Conservation (phyloP, 257 asterid species). For the Solanum rostratum region DNA sequence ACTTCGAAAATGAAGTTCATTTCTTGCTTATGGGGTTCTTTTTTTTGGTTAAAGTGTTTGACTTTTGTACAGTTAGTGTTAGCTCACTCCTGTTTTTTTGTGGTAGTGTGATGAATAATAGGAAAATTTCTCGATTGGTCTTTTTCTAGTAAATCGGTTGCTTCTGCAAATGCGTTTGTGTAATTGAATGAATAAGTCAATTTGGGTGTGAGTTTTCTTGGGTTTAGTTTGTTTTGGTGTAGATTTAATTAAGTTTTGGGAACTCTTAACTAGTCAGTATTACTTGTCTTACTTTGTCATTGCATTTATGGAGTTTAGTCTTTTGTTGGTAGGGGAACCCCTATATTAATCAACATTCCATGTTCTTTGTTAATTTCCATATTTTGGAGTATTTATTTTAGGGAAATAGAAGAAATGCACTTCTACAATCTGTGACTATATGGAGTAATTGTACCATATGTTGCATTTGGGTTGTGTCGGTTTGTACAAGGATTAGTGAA, state of each 20-base stretch:
- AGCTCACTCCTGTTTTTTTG: neutral
- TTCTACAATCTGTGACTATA: neutral
- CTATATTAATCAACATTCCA: neutral
- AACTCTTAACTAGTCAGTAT: neutral
- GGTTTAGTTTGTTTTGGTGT: slow-evolving; percentile 13
- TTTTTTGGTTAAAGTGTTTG: neutral
- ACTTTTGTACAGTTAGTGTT: neutral
- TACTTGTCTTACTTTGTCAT: neutral
- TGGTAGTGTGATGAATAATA: neutral
- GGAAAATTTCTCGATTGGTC: neutral
- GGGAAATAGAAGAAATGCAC: neutral
- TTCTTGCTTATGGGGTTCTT: neutral
- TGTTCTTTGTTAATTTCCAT: neutral
- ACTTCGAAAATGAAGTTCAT: neutral
- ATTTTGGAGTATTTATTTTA: neutral
- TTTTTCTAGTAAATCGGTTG: slow-evolving; percentile 6
- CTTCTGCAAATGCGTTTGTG: slow-evolving; percentile 19
- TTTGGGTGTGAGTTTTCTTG: neutral
- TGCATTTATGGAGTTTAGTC: neutral
- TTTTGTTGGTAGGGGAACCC: neutral
- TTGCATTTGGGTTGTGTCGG: neutral
- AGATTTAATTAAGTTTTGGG: neutral
- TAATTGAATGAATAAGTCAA: neutral
- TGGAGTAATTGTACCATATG: neutral
- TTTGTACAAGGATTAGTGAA: neutral